A percentile compares a stretch with the other conserved stretches of the same genome.
These are phyloP conservation scores for Linaria vulgaris DNA, from an alignment of 257 asterid genomes.

Conservation along the genomic window DNA sequence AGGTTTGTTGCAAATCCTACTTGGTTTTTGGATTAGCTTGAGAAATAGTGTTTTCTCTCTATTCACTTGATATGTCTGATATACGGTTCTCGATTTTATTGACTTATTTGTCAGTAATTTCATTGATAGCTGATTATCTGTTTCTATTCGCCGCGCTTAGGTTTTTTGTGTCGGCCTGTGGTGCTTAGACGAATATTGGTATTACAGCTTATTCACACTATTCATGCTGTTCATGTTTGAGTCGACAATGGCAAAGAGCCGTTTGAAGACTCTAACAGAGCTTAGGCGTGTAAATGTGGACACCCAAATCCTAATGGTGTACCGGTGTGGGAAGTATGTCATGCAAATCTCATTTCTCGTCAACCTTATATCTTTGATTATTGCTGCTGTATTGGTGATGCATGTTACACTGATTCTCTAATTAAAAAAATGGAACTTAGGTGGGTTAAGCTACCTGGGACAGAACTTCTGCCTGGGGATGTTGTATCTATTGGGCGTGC, in stretches of 20 bases:
- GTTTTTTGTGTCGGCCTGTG: constrained; percentile 97
- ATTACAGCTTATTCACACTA: constrained; percentile 89
- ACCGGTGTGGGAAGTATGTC: constrained; percentile 97
- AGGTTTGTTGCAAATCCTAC: constrained; percentile 50
- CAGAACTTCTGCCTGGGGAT: constrained; percentile 95
- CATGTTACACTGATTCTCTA: constrained; percentile 31
- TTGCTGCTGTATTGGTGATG: constrained; percentile 11
- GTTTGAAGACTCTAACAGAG: constrained; percentile 85
- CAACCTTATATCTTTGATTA: background rate
- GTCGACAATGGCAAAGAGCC: constrained; percentile 99
- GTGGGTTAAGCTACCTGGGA: constrained; percentile 92
- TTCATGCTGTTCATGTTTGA: constrained; percentile 99
- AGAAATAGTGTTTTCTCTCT: background rate
- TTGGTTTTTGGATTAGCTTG: constrained; percentile 16
- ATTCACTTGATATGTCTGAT: constrained; percentile 6
- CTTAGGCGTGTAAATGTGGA: constrained; percentile 97
- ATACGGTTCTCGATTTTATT: constrained; percentile 4
- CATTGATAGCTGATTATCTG: constrained; percentile 18
- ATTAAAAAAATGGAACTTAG: constrained; percentile 40
- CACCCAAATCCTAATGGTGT: constrained; percentile 79
- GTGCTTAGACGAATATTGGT: constrained; percentile 98
- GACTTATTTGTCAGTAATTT: background rate
- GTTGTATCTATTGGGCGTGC: constrained; percentile 98
- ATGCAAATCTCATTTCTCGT: constrained; percentile 17
- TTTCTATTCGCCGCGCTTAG: constrained; percentile 43